Evolutionary conservation across 2,329 filamentous ascomycete genomes (phyloP).

Genomic region (Colletotrichum godetiae): DNA sequence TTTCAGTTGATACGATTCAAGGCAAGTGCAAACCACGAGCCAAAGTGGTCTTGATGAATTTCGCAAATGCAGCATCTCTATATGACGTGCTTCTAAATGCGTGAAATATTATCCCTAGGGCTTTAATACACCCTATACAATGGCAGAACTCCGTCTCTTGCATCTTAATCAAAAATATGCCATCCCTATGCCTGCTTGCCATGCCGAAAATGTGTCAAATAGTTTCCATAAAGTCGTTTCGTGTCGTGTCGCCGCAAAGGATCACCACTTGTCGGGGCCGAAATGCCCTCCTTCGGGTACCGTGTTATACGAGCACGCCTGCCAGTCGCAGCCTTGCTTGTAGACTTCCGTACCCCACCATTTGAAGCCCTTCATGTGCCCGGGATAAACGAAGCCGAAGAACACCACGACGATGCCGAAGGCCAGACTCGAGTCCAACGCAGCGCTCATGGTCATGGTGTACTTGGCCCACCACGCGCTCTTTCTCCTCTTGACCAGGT

Average conservation of each 20-base stretch:
- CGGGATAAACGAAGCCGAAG: conserved; percentile 87
- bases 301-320: conserved; percentile 77
- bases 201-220: neutral
- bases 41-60: neutral
- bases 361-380: conserved; percentile 76
- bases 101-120: neutral
- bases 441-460: conserved; percentile 88
- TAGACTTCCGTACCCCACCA: conserved; percentile 94
- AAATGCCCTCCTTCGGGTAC: conserved; percentile 74
- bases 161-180: conserved; percentile 7
- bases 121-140: neutral
- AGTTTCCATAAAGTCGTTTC: conserved; percentile 13
- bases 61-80: neutral
- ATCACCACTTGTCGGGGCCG: conserved; percentile 71
- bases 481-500: conserved; percentile 75
- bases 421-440: conserved; percentile 84
- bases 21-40: neutral
- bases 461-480: conserved; percentile 90
- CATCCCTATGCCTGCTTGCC: conserved; percentile 16
- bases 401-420: conserved; percentile 87
- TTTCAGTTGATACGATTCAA: neutral
- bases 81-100: conserved; percentile 13
- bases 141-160: neutral
- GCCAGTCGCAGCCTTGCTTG: conserved; percentile 87
- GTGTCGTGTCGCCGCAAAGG: conserved; percentile 7